Evolutionary conservation across 805 yeast genomes (phyloP), one percentile per base, ranked within the genome.

Genomic region (Candida coquimbonensis): DNA sequence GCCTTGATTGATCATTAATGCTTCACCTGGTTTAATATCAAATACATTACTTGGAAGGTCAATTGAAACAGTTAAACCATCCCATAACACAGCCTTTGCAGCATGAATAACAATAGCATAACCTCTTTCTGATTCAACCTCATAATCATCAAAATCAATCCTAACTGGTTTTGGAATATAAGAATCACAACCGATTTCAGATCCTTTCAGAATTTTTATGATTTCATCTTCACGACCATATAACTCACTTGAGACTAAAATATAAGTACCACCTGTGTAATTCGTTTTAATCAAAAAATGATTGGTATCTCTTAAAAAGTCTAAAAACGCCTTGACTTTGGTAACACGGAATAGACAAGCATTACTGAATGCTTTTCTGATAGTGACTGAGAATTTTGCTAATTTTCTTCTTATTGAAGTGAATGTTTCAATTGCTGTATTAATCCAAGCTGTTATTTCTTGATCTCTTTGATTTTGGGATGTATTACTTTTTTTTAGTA

Each of bases 11-110:
- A 87, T 75, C 43, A 87, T 63, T 27, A 87, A 59, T 52, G 84
- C 73, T 45, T 81, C 78, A 3, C 95, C 93, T 11, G 77, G 78
- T 48, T 73, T 75, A n/a, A 85, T 67, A 46, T 80, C 82, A 24
- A 78, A 69, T 4, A 62, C 59, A 6, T 59, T 25, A 6, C 58
- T 57, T 17, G 56, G 72, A 13, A 78, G 61, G 13, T 72, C 70
- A 7, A 86, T 61, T 38, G 80, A 75, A 35, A 81, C 73, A 51
- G 84, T 80, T 16, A 77, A 73, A 5, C 97, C 97, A 49, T 85
- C 89, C 98, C 98, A 91, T 41, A 86, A 78, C 64, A 90, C 75
- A 0, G 96, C 95, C 55, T 87, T 87, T 3, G 82, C 74, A 0
- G 96, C 89, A 55, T 87, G 81, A 5, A 90, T 64, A 0, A 87